A percentile compares a stretch with the other conserved stretches of the same genome.
Conservation (phyloP, 23 red algal species). For the Chondrus crispus region DNA sequence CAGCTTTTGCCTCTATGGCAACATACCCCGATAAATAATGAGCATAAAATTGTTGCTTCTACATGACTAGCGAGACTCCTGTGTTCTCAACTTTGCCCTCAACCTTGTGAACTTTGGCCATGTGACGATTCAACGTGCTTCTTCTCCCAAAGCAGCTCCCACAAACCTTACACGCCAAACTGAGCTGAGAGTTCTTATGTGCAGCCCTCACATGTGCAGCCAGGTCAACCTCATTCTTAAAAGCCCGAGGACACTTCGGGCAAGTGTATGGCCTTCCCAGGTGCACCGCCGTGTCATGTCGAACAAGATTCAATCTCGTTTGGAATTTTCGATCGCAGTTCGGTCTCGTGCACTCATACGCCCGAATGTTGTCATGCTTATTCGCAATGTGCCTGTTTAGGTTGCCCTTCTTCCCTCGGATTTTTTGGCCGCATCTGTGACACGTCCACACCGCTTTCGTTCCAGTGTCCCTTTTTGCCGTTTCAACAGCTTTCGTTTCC, state of each 20-base stretch:
- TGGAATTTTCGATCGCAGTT: conserved; percentile 44
- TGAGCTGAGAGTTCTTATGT: not conserved
- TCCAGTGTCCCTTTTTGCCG: not conserved
- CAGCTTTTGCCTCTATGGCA: no score
- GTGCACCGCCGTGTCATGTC: conserved; percentile 59
- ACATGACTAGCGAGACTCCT: no score
- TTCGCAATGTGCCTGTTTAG: conserved; percentile 60
- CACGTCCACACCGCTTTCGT: conserved; percentile 36
- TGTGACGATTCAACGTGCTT: conserved; percentile 47
- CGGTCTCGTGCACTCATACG: conserved; percentile 21
- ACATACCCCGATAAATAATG: no score
- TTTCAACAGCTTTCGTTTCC: no score
- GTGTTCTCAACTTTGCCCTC: not conserved
- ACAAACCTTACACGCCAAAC: conserved; percentile 44
- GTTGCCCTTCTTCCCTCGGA: conserved; percentile 60
- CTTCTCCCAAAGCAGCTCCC: conserved; percentile 53
- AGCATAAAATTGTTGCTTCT: no score
- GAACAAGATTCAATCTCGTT: conserved; percentile 48
- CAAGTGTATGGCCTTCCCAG: conserved; percentile 40
- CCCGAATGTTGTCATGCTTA: conserved; percentile 61
- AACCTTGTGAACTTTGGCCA: not conserved
- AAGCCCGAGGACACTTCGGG: conserved; percentile 2
- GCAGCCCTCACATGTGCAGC: conserved; percentile 1
- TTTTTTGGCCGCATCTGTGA: conserved; percentile 28
- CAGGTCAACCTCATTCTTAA: conserved; percentile 28